phyloP scores from a whole-genome alignment of 179 eudicot species.

The Camellia oleifera region DNA sequence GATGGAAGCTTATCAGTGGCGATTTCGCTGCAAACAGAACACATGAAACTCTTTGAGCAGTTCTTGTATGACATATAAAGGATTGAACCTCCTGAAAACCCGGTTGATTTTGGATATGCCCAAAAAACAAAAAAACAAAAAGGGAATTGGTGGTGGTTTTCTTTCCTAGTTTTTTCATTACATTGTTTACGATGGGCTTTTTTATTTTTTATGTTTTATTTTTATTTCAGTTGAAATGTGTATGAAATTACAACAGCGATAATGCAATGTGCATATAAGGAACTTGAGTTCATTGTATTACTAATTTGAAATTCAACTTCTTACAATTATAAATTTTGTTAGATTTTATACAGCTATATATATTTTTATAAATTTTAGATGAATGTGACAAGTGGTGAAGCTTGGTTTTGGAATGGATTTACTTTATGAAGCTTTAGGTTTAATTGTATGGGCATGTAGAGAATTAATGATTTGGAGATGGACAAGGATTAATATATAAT shows the following conservation, averaged over 20 bases:
- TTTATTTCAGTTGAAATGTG: neutral
- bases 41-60: constrained; percentile 44
- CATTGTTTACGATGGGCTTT: neutral
- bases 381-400: neutral
- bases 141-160: neutral
- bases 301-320: neutral
- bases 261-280: neutral
- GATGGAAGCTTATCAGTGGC: constrained; percentile 53
- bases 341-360: neutral
- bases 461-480: no score
- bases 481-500: no score
- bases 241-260: neutral
- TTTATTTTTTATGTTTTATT: neutral
- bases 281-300: neutral
- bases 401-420: neutral
- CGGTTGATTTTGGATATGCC: neutral
- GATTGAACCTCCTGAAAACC: neutral
- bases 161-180: neutral
- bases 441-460: no score
- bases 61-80: constrained; percentile 32
- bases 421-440: no score
- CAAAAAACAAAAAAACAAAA: neutral
- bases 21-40: constrained; percentile 41
- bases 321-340: neutral
- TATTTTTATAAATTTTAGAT: neutral